Evolutionary conservation across 768 basidiomycete genomes (phyloP).

Genomic region (Hemileccinum impolitum): DNA sequence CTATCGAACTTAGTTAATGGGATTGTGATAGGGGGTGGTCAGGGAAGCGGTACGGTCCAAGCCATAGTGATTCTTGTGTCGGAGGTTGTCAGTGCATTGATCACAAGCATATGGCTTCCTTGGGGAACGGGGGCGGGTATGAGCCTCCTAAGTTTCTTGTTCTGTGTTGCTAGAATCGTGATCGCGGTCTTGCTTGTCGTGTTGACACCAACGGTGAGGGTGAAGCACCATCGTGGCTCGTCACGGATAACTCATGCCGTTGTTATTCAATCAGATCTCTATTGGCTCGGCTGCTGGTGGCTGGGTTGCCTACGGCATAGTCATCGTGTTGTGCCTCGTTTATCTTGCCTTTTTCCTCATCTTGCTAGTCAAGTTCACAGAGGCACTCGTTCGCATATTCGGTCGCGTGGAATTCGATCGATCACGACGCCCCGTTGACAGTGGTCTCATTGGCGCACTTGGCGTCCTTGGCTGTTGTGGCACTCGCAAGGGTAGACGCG

Average conservation of each 20-base stretch:
- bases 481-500: constrained; percentile 37
- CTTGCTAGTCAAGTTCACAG: constrained; percentile 80
- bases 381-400: constrained; percentile 75
- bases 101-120: constrained; percentile 92
- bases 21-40: constrained; percentile 83
- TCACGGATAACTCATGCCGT: constrained; percentile 9
- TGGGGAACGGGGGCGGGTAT: constrained; percentile 97
- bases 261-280: constrained; percentile 56
- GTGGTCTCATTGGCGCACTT: constrained; percentile 84
- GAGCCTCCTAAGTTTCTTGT: constrained; percentile 92
- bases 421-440: constrained; percentile 74
- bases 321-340: constrained; percentile 77
- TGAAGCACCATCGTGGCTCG: not conserved
- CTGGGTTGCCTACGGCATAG: constrained; percentile 93
- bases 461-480: constrained; percentile 67
- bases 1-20: constrained; percentile 81
- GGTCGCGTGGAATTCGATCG: constrained; percentile 82
- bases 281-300: constrained; percentile 77
- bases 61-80: constrained; percentile 86
- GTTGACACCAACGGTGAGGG: constrained; percentile 78
- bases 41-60: constrained; percentile 87
- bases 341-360: constrained; percentile 82
- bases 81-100: constrained; percentile 82
- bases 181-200: constrained; percentile 89
- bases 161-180: constrained; percentile 87